A percentile compares a stretch with the other conserved stretches of the same genome.
Evolutionary conservation across 164 flowering plant species (phyloP).

Genomic region (Dillenia turbinata): DNA sequence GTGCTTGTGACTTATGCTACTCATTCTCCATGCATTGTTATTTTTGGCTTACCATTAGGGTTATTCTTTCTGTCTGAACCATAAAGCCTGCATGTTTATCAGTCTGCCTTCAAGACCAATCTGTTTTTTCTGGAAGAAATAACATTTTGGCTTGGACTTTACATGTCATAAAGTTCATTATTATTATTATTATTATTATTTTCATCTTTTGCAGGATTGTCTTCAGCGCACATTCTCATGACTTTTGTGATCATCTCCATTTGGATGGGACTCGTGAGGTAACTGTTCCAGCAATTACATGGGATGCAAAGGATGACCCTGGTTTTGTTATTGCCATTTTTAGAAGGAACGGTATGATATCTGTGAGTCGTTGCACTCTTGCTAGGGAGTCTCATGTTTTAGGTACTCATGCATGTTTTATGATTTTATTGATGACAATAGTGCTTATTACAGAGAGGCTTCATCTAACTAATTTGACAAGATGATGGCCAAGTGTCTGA

Average conservation of each 20-base stretch:
- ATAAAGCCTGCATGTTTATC: no score
- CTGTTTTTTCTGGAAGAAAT: no score
- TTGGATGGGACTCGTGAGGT: constrained; percentile 62
- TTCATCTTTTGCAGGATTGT: constrained; percentile 39
- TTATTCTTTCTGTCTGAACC: no score
- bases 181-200: neutral
- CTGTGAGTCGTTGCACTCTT: constrained; percentile 51
- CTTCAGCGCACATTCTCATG: constrained; percentile 59
- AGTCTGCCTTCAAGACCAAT: no score
- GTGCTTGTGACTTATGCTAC: no score
- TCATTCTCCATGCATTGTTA: no score
- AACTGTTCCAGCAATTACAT: constrained; percentile 63
- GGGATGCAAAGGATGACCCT: constrained; percentile 60
- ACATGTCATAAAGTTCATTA: neutral
- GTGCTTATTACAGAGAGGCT: constrained; percentile 20
- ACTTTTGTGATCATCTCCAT: constrained; percentile 42
- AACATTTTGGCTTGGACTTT: no score
- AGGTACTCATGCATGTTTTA: constrained; percentile 28
- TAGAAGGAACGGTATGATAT: constrained; percentile 27
- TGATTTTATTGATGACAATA: constrained; percentile 24
- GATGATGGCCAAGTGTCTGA: constrained; percentile 1
- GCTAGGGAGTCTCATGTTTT: constrained; percentile 52
- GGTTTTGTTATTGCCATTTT: constrained; percentile 63
- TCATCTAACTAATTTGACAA: constrained; percentile 6
- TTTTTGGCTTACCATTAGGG: no score